These are phyloP conservation scores for Nephelium lappaceum DNA, from an alignment of 345 rosid species.

Conservation along the genomic window DNA sequence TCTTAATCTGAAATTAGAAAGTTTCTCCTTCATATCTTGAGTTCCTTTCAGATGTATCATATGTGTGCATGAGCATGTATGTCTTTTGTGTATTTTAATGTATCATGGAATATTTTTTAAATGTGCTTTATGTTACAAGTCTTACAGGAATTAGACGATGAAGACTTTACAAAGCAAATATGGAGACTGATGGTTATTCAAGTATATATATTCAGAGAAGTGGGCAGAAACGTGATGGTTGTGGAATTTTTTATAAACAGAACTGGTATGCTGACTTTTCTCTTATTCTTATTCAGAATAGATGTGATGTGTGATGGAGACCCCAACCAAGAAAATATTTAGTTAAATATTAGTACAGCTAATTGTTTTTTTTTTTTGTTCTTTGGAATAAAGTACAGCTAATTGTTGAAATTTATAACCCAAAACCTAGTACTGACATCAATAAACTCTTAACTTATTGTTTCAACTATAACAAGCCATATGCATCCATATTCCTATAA, in stretches of 20 bases:
- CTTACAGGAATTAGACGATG: conserved; percentile 81
- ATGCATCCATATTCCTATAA: neutral
- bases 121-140: conserved; percentile 25
- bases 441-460: neutral
- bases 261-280: conserved; percentile 48
- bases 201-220: conserved; percentile 78
- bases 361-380: too few relatives aligned
- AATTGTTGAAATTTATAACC: conserved; percentile 1
- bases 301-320: neutral
- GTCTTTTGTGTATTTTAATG: neutral
- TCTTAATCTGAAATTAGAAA: neutral
- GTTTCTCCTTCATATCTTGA: neutral
- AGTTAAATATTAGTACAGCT: neutral
- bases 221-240: conserved; percentile 90
- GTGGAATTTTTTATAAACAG: conserved; percentile 80
- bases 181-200: conserved; percentile 70
- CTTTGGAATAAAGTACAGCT: neutral
- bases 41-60: neutral
- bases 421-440: neutral
- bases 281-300: neutral
- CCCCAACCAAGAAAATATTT: neutral
- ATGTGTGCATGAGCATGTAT: neutral
- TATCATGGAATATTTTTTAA: neutral
- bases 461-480: neutral
- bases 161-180: conserved; percentile 67